These are phyloP conservation scores for Tricholoma bakamatsutake DNA, from an alignment of 768 basidiomycete genomes.

Conservation along the genomic window DNA sequence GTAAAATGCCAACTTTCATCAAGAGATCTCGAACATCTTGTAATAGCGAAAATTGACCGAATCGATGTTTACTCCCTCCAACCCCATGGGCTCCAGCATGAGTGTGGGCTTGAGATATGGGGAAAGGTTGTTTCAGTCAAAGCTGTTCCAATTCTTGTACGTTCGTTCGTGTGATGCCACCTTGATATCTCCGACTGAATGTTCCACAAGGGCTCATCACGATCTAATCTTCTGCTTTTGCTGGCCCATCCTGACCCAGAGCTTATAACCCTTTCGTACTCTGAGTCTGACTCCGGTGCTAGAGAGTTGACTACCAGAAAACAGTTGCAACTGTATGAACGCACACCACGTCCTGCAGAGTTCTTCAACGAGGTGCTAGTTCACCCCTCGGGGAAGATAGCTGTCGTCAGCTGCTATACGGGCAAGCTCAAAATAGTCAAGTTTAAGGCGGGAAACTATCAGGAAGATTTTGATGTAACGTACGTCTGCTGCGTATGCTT, in stretches of 20 bases:
- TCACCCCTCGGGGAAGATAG: constrained; percentile 56
- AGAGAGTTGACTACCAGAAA: constrained; percentile 36
- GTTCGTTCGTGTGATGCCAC: constrained; percentile 14
- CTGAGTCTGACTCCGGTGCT: constrained; percentile 25
- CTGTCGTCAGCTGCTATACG: constrained; percentile 58
- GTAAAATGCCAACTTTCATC: constrained; percentile 60
- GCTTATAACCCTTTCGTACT: constrained; percentile 56
- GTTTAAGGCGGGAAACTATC: constrained; percentile 48
- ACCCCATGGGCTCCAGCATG: constrained; percentile 51
- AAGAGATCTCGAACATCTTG: constrained; percentile 54
- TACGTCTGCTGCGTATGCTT: constrained; percentile 28
- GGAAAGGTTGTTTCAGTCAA: constrained; percentile 57
- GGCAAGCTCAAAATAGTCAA: constrained; percentile 64
- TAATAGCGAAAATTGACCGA: constrained; percentile 60
- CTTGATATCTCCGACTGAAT: constrained; percentile 8
- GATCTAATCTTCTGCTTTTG: constrained; percentile 56
- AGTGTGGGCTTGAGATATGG: constrained; percentile 62
- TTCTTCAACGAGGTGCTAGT: constrained; percentile 66
- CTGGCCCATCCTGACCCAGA: constrained; percentile 75
- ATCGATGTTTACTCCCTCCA: constrained; percentile 65
- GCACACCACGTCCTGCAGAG: constrained; percentile 55
- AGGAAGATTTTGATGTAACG: constrained; percentile 59
- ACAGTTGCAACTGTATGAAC: constrained; percentile 50
- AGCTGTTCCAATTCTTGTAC: constrained; percentile 49
- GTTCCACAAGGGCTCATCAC: constrained; percentile 25